Evolutionary conservation across 768 basidiomycete species (phyloP).

Genomic region (Lentinula sp.): DNA sequence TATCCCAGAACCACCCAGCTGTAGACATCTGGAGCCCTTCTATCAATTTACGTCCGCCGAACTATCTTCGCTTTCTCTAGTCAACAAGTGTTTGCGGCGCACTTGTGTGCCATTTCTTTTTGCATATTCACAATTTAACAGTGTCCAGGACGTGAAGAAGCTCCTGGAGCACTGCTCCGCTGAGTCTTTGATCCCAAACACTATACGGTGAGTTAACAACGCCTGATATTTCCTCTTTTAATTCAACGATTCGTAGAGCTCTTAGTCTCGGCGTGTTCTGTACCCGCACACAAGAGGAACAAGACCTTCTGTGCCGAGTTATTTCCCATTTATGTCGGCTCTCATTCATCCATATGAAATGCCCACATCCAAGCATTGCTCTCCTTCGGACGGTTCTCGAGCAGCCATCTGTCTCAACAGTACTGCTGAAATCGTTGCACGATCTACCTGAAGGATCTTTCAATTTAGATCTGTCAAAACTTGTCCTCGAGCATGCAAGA

Average conservation of each 20-base stretch:
- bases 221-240: background rate
- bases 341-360: background rate
- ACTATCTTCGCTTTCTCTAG: background rate
- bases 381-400: background rate
- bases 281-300: background rate
- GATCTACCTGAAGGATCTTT: background rate
- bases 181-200: background rate
- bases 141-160: background rate
- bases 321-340: background rate
- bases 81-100: background rate
- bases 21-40: background rate
- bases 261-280: background rate
- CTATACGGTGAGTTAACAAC: background rate
- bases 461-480: background rate
- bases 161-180: background rate
- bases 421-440: background rate
- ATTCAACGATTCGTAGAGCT: background rate
- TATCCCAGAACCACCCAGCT: background rate
- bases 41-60: background rate
- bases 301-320: background rate
- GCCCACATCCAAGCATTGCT: background rate
- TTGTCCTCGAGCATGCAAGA: background rate
- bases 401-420: background rate
- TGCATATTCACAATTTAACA: background rate
- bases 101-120: background rate